These are phyloP conservation scores for Trichoderma gracile DNA, from an alignment of 2,329 filamentous ascomycete species.

Conservation along the genomic window DNA sequence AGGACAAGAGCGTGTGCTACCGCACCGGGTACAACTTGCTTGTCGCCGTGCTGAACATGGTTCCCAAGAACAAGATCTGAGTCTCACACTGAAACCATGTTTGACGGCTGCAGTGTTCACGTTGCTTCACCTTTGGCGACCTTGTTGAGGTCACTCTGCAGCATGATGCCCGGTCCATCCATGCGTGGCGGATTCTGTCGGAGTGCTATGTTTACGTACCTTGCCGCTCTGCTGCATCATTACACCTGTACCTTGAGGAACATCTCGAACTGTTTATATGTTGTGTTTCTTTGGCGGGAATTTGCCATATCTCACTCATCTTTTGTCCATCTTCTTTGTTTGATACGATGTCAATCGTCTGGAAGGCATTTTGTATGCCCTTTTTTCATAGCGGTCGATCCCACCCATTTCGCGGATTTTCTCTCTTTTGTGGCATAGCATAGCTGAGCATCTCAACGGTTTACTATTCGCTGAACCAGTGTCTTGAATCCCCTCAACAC, in stretches of 20 bases:
- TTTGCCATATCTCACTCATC: not conserved
- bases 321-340: not conserved
- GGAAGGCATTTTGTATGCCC: too few species aligned
- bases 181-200: not conserved
- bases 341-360: too few species aligned
- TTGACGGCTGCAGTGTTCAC: not conserved
- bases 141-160: not conserved
- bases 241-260: too few species aligned
- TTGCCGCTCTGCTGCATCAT: too few species aligned
- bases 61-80: slow-evolving; percentile 30
- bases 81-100: not conserved
- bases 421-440: not conserved
- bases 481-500: too few species aligned
- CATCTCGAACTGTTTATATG: too few species aligned
- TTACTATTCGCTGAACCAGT: not conserved
- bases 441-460: not conserved
- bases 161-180: not conserved
- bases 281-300: not conserved
- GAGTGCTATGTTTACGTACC: not conserved
- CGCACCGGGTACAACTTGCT: slow-evolving; percentile 39
- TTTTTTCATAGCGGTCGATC: not conserved
- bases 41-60: slow-evolving; percentile 33
- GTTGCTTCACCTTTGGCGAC: not conserved
- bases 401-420: too few species aligned
- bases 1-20: slow-evolving; percentile 41